These are phyloP conservation scores for Petasospora fabianii DNA, from an alignment of 1,139 yeast species.

Conservation along the genomic window DNA sequence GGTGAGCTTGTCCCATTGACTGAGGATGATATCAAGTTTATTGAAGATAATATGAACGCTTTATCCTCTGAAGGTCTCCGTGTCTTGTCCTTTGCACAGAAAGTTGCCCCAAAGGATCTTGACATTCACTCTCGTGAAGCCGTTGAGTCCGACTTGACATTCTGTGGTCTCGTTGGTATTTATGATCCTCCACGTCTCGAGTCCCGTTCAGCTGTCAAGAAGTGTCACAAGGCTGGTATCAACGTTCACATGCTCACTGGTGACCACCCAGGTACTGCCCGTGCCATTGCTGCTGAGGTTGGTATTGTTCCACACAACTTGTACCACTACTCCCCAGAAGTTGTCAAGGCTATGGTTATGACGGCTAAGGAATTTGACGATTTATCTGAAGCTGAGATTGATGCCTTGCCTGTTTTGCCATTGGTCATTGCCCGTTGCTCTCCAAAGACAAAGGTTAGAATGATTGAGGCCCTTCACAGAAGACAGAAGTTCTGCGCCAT, in stretches of 20 bases:
- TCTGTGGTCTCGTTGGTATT: conserved; percentile 72
- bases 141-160: conserved; percentile 54
- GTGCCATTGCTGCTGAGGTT: conserved; percentile 80
- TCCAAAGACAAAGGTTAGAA: conserved; percentile 79
- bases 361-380: conserved; percentile 72
- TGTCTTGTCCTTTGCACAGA: conserved; percentile 67
- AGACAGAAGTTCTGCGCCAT: conserved; percentile 69
- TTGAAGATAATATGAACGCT: conserved; percentile 58
- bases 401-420: conserved; percentile 65
- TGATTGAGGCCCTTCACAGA: conserved; percentile 80
- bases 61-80: conserved; percentile 69
- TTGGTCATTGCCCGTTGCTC: conserved; percentile 83
- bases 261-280: conserved; percentile 80
- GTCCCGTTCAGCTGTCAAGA: conserved; percentile 61
- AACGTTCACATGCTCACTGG: conserved; percentile 85
- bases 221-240: conserved; percentile 74
- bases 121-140: conserved; percentile 41
- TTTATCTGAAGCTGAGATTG: conserved; percentile 60
- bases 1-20: conserved; percentile 37
- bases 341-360: conserved; percentile 68
- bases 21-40: conserved; percentile 36
- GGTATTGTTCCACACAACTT: conserved; percentile 75
- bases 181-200: conserved; percentile 82
- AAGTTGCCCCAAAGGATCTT: conserved; percentile 28
- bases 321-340: conserved; percentile 58